These are phyloP conservation scores for Nidula niveotomentosa DNA, from an alignment of 1,284 basidiomycete genomes.

Conservation along the genomic window DNA sequence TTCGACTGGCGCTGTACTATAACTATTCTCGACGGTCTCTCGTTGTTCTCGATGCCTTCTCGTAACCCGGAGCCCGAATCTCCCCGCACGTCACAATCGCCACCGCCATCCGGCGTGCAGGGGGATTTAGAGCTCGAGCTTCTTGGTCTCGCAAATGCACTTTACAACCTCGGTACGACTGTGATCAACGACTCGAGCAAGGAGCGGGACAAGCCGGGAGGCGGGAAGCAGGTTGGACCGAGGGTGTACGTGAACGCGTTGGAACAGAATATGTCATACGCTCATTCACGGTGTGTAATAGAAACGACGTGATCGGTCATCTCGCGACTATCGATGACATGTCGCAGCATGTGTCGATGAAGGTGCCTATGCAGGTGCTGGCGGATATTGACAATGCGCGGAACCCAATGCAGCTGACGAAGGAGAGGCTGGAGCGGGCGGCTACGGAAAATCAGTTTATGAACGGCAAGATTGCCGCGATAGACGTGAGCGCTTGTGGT, in stretches of 20 bases:
- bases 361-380: constrained; percentile 72
- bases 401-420: constrained; percentile 79
- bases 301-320: constrained; percentile 71
- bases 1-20: not conserved
- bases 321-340: constrained; percentile 64
- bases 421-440: constrained; percentile 73
- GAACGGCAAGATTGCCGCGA: constrained; percentile 82
- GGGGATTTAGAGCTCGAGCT: constrained; percentile 78
- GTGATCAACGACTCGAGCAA: constrained; percentile 78
- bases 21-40: not conserved
- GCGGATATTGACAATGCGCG: constrained; percentile 74
- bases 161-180: constrained; percentile 78
- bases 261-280: too few species aligned
- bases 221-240: constrained; percentile 67
- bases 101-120: constrained; percentile 62
- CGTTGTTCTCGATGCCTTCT: too few species aligned
- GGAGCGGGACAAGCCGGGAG: constrained; percentile 65
- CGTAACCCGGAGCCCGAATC: constrained; percentile 59
- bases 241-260: constrained; percentile 51
- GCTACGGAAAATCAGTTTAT: constrained; percentile 88
- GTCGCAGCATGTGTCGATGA: constrained; percentile 55
- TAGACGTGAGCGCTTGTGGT: constrained; percentile 49
- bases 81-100: constrained; percentile 68
- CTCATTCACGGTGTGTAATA: constrained; percentile 18
- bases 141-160: constrained; percentile 66